phyloP scores from a whole-genome alignment of 176 grass and related monocot species.

The Triticum dicoccoides region DNA sequence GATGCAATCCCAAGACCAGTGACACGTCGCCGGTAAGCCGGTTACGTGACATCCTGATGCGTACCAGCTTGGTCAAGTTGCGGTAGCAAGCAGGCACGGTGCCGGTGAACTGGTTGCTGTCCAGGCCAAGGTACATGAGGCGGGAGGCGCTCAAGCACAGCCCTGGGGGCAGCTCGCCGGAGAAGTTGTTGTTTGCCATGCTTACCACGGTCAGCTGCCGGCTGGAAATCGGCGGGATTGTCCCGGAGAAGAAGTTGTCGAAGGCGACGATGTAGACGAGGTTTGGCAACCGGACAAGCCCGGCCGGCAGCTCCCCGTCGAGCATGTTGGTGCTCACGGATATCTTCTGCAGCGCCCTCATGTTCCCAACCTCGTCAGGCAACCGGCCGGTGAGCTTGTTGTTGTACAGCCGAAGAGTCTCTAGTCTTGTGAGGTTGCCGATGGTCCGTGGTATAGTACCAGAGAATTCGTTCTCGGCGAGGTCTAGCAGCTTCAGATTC shows the following conservation, averaged over 20 bases:
- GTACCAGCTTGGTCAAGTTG: constrained; percentile 35
- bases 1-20: constrained; percentile 51
- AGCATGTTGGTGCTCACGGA: constrained; percentile 56
- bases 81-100: constrained; percentile 56
- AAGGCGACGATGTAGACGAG: constrained; percentile 18
- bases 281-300: constrained; percentile 39
- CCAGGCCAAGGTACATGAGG: constrained; percentile 32
- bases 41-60: constrained; percentile 50
- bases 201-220: background rate
- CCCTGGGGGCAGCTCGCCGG: constrained; percentile 48
- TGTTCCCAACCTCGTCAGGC: constrained; percentile 57
- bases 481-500: constrained; percentile 42
- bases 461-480: constrained; percentile 43
- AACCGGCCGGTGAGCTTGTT: constrained; percentile 61
- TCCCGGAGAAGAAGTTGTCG: background rate
- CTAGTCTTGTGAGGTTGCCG: constrained; percentile 51
- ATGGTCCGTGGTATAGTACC: constrained; percentile 44
- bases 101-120: constrained; percentile 48
- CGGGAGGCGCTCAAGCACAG: constrained; percentile 39
- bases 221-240: background rate
- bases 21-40: constrained; percentile 54
- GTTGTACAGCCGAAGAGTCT: constrained; percentile 37
- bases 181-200: constrained; percentile 56
- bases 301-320: constrained; percentile 51
- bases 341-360: constrained; percentile 43